Percentiles rank a stretch among this genome's conserved stretches.
phyloP scores from a whole-genome alignment of 495 filamentous ascomycete species.

The Tricharina praecox region DNA sequence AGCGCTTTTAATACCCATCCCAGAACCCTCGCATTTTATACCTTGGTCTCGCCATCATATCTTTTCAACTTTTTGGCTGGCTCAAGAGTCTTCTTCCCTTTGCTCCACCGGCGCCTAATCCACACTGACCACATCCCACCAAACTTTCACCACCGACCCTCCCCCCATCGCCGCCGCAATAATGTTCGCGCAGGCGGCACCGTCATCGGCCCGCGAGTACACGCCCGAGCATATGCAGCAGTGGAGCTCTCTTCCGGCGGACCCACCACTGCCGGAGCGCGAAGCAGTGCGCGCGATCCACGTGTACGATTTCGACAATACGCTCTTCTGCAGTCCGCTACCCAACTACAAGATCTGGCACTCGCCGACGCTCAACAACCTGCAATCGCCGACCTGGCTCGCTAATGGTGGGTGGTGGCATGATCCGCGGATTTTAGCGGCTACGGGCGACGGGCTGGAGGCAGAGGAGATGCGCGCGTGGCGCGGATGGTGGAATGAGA shows the following conservation, averaged over 20 bases:
- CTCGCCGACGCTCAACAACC: slow-evolving; percentile 49
- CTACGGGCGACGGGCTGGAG: slow-evolving; percentile 70
- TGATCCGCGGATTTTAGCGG: slow-evolving; percentile 64
- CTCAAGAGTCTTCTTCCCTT: too few relatives aligned
- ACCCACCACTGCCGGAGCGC: slow-evolving; percentile 7
- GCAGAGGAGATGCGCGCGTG: slow-evolving; percentile 70
- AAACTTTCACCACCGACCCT: too few relatives aligned
- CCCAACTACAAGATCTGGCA: slow-evolving; percentile 86
- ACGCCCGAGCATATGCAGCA: background rate
- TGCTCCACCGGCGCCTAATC: too few relatives aligned
- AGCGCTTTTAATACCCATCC: too few relatives aligned
- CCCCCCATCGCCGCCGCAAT: too few relatives aligned
- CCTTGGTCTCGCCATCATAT: too few relatives aligned
- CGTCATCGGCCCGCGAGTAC: background rate
- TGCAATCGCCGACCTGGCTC: slow-evolving; percentile 60
- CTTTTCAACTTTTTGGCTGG: too few relatives aligned
- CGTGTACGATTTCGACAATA: slow-evolving; percentile 98
- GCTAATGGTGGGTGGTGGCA: slow-evolving; percentile 95
- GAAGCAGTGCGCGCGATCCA: slow-evolving; percentile 56
- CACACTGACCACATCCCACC: too few relatives aligned
- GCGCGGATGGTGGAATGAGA: slow-evolving; percentile 96
- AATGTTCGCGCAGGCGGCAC: too few relatives aligned
- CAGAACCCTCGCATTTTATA: too few relatives aligned
- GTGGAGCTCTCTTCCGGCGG: slow-evolving; percentile 9
- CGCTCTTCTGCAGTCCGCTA: slow-evolving; percentile 74